These are phyloP conservation scores for Salicornia ramosissima DNA, from an alignment of 148 eudicot genomes.

Conservation along the genomic window DNA sequence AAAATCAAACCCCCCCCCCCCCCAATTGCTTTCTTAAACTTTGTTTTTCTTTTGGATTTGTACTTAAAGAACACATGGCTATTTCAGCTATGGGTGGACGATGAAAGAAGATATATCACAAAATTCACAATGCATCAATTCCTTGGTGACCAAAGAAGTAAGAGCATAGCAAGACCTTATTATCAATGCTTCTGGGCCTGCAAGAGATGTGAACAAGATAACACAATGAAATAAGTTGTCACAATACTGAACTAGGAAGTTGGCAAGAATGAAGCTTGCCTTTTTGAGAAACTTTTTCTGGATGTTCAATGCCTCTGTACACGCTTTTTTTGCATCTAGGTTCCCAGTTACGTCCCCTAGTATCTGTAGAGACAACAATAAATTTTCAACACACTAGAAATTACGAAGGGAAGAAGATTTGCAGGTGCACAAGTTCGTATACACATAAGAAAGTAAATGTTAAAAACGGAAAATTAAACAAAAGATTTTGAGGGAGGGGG, in stretches of 20 bases:
- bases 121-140: neutral
- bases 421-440: too few relatives aligned
- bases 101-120: neutral
- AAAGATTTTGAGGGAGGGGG: too few relatives aligned
- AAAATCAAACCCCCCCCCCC: neutral
- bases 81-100: neutral
- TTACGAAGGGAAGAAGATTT: too few relatives aligned
- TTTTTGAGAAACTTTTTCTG: constrained; percentile 77
- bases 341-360: constrained; percentile 72
- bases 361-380: constrained; percentile 41
- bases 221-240: neutral
- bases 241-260: neutral
- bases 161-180: constrained; percentile 3
- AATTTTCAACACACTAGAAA: too few relatives aligned
- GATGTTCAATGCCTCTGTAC: constrained; percentile 64
- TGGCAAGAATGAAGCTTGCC: constrained; percentile 33
- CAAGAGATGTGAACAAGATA: neutral
- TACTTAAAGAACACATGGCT: neutral
- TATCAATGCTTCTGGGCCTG: constrained; percentile 28
- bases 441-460: too few relatives aligned
- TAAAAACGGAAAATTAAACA: too few relatives aligned
- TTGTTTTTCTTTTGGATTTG: neutral
- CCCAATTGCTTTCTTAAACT: neutral
- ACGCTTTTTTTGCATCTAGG: constrained; percentile 73
- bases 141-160: neutral